These are phyloP conservation scores for Xylaria sp. DNA, from an alignment of 495 filamentous ascomycete genomes.

Conservation along the genomic window DNA sequence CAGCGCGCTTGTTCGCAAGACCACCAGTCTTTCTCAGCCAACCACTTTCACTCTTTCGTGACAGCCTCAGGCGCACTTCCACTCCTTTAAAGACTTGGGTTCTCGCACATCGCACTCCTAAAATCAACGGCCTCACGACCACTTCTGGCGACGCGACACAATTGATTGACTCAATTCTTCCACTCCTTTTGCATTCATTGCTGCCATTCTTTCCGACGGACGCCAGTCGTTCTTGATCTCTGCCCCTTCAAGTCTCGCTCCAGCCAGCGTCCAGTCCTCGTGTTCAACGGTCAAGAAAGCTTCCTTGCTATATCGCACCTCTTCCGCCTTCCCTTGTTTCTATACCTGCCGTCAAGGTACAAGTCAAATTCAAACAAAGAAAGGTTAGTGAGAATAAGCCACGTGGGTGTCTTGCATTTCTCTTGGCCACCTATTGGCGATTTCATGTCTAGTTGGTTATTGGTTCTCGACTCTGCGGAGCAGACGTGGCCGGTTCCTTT, in stretches of 20 bases:
- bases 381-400: slow-evolving; percentile 12
- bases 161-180: slow-evolving; percentile 35
- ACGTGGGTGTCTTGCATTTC: slow-evolving; percentile 1
- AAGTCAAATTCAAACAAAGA: slow-evolving; percentile 19
- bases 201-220: slow-evolving; percentile 46
- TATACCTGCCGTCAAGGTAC: slow-evolving; percentile 2
- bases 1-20: slow-evolving; percentile 38
- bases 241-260: slow-evolving; percentile 26
- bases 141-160: slow-evolving; percentile 26
- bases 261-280: slow-evolving; percentile 33
- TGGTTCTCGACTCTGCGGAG: background rate
- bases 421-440: background rate
- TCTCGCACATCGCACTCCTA: slow-evolving; percentile 31
- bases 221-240: slow-evolving; percentile 42
- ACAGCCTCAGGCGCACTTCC: slow-evolving; percentile 43
- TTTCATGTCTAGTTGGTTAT: background rate
- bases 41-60: slow-evolving; percentile 39
- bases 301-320: slow-evolving; percentile 41
- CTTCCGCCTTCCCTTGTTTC: background rate
- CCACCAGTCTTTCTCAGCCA: slow-evolving; percentile 32
- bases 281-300: slow-evolving; percentile 19
- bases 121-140: slow-evolving; percentile 23
- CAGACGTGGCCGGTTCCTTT: background rate
- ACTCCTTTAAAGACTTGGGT: slow-evolving; percentile 47
- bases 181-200: slow-evolving; percentile 32